These are phyloP conservation scores for Xylaria hypoxylon DNA, from an alignment of 2,329 filamentous ascomycete genomes.

Conservation along the genomic window DNA sequence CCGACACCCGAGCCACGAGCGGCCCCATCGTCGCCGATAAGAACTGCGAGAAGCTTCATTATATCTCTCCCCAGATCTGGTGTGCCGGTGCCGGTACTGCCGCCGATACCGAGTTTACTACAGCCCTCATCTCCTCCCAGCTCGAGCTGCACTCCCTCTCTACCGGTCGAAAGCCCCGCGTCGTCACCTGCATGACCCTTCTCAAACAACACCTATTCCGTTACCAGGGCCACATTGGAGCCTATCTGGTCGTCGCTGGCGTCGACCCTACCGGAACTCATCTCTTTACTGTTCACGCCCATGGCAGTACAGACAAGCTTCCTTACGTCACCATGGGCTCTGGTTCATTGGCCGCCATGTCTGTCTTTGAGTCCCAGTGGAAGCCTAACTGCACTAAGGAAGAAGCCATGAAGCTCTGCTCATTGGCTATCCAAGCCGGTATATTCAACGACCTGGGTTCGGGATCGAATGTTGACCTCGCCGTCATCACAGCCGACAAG, in stretches of 20 bases:
- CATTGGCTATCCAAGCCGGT: constrained; percentile 88
- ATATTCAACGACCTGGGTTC: constrained; percentile 99
- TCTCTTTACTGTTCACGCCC: constrained; percentile 97
- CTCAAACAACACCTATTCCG: constrained; percentile 99
- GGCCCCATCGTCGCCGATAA: constrained; percentile 99
- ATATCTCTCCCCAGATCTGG: constrained; percentile 99
- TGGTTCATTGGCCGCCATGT: constrained; percentile 96
- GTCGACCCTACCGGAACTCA: constrained; percentile 95
- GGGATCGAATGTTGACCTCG: constrained; percentile 96
- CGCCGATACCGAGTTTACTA: constrained; percentile 99
- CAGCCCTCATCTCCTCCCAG: constrained; percentile 97
- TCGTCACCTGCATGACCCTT: constrained; percentile 99
- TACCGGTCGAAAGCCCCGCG: constrained; percentile 94
- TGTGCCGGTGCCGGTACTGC: constrained; percentile 98
- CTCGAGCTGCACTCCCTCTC: constrained; percentile 97
- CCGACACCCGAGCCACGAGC: constrained; percentile 96
- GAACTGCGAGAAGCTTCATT: constrained; percentile 99
- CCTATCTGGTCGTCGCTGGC: constrained; percentile 96
- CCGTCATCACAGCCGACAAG: constrained; percentile 94
- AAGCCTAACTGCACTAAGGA: constrained; percentile 79
- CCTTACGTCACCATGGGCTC: constrained; percentile 99
- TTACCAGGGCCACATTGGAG: constrained; percentile 97
- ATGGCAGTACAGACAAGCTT: constrained; percentile 98
- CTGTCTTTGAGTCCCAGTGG: constrained; percentile 97
- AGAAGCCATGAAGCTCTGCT: constrained; percentile 75